A percentile compares a stretch with the other conserved stretches of the same genome.
Evolutionary conservation across 805 yeast genomes (phyloP).

Genomic region (Sugiyamaella smithiae): DNA sequence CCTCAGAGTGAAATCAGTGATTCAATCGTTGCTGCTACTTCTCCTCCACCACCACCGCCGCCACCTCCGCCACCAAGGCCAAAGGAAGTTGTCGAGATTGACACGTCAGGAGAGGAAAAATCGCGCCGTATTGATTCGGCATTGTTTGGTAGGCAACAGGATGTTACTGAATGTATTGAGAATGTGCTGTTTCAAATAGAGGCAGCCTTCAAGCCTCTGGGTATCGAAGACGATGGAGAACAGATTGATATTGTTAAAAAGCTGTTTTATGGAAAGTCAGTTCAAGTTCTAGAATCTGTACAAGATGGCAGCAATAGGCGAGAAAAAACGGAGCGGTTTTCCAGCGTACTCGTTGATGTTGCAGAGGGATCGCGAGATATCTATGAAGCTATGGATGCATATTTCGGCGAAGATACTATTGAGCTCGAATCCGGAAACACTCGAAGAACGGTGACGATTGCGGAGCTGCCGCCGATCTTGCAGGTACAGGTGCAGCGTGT

Average conservation of each 20-base stretch:
- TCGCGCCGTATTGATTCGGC: conserved; percentile 38
- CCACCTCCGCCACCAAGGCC: conserved; percentile 2
- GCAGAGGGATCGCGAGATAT: conserved; percentile 85
- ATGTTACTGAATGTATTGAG: conserved; percentile 95
- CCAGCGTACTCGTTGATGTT: conserved; percentile 78
- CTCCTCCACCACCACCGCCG: neutral
- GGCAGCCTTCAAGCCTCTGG: conserved; percentile 72
- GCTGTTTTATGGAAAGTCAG: conserved; percentile 81
- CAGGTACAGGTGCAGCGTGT: conserved; percentile 95
- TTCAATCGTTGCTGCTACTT: too few relatives aligned
- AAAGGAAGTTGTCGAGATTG: neutral
- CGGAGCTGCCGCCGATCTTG: conserved; percentile 71
- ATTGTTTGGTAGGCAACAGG: conserved; percentile 83
- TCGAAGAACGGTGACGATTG: conserved; percentile 67
- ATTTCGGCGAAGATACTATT: conserved; percentile 69
- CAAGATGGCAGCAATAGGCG: conserved; percentile 40
- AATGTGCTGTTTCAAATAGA: conserved; percentile 90
- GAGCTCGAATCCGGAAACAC: conserved; percentile 67
- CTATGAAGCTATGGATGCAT: conserved; percentile 86
- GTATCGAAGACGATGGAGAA: conserved; percentile 66
- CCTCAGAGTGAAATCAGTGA: neutral
- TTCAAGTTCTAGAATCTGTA: conserved; percentile 57
- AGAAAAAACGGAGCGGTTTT: conserved; percentile 67
- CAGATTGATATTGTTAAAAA: conserved; percentile 78
- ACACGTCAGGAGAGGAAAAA: conserved; percentile 6